Evolutionary conservation across 441 rosid genomes (phyloP).

Genomic region (Raphanus hybrid): DNA sequence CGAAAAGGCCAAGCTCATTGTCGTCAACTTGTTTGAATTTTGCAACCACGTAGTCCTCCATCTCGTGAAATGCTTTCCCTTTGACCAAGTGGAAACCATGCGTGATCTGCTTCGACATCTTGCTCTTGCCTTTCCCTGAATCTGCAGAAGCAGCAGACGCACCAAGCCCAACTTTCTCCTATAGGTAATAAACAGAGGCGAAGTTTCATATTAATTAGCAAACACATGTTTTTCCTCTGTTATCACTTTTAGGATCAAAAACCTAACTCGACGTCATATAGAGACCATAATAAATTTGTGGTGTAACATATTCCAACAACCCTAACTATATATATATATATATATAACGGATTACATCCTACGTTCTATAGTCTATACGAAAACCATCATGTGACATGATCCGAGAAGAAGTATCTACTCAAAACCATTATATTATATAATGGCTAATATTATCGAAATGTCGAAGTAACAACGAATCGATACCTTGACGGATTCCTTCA

Average conservation of each 20-base stretch:
- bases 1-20: constrained; percentile 87
- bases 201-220: neutral
- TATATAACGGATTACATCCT: neutral
- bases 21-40: constrained; percentile 74
- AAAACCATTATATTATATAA: no score
- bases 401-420: neutral
- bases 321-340: neutral
- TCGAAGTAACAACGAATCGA: neutral
- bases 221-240: neutral
- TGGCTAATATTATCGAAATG: neutral
- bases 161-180: constrained; percentile 79
- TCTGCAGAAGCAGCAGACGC: constrained; percentile 65
- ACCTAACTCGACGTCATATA: neutral
- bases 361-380: neutral
- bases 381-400: neutral
- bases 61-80: constrained; percentile 70
- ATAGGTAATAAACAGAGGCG: constrained; percentile 1
- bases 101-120: constrained; percentile 68
- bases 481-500: constrained; percentile 64
- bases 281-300: no score
- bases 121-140: constrained; percentile 90
- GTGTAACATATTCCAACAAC: constrained; percentile 24
- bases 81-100: constrained; percentile 87
- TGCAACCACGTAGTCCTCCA: constrained; percentile 88
- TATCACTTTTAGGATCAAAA: neutral